A percentile compares a stretch with the other conserved stretches of the same genome.
Evolutionary conservation across 1,284 basidiomycete species (phyloP).

Genomic region (Naganishia cerealis): DNA sequence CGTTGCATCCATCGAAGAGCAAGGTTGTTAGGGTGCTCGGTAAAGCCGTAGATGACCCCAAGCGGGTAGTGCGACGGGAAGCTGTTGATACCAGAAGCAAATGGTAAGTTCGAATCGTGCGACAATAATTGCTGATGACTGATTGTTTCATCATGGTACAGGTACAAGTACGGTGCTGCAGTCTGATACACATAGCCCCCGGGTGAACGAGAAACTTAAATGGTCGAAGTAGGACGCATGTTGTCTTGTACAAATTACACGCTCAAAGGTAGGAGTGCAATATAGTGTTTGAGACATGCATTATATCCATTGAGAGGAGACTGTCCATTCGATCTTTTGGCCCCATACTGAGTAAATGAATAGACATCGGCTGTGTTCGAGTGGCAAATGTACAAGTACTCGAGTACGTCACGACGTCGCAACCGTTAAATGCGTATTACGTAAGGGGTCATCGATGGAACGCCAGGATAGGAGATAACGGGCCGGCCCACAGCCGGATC

Average conservation of each 20-base stretch:
- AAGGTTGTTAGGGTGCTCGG: conserved; percentile 72
- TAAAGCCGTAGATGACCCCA: conserved; percentile 77
- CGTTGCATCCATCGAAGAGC: conserved; percentile 71
- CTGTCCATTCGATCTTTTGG: too few species aligned
- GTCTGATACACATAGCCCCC: not conserved
- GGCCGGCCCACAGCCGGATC: not conserved
- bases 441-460: not conserved
- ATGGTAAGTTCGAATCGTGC: conserved; percentile 49
- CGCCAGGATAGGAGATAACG: conserved; percentile 2
- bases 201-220: not conserved
- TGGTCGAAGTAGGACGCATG: not conserved
- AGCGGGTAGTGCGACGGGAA: conserved; percentile 72
- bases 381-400: not conserved
- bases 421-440: not conserved
- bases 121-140: not conserved
- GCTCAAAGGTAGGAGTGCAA: not conserved
- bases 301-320: not conserved
- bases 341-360: too few species aligned
- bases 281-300: not conserved
- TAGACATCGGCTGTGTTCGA: too few species aligned
- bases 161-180: conserved; percentile 20
- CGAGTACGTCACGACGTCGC: too few species aligned
- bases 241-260: not conserved
- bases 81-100: conserved; percentile 75
- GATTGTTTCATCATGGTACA: not conserved